A percentile compares a stretch with the other conserved stretches of the same genome.
Evolutionary conservation across 148 eudicot genomes (phyloP).

Genomic region (Rhododendron ovatum): DNA sequence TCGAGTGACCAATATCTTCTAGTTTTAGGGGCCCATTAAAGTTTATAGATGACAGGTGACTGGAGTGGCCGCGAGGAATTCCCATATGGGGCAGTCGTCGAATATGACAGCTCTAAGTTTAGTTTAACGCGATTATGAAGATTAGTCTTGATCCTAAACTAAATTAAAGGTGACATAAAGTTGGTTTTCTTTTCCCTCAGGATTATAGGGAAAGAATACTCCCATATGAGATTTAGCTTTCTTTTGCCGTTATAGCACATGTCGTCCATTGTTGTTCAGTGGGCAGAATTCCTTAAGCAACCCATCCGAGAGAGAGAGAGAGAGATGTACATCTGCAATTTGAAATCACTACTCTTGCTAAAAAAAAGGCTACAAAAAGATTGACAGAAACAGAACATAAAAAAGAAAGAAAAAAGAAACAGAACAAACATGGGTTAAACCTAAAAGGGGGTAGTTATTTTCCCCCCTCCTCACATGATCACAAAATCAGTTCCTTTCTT

Average conservation of each 20-base stretch:
- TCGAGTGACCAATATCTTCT: background rate
- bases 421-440: constrained; percentile 22
- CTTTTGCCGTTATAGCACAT: constrained; percentile 30
- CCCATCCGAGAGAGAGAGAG: background rate
- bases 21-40: background rate
- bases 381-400: background rate
- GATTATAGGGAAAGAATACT: background rate
- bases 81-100: background rate
- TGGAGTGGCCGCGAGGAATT: background rate
- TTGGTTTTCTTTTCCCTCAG: background rate
- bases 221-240: constrained; percentile 2
- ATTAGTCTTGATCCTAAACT: background rate
- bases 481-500: background rate
- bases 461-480: background rate
- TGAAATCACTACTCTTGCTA: constrained; percentile 26
- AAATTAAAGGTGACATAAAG: background rate
- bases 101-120: background rate
- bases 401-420: background rate
- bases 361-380: constrained; percentile 30
- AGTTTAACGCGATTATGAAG: background rate
- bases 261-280: constrained; percentile 29
- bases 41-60: background rate
- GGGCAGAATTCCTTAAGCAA: constrained; percentile 23
- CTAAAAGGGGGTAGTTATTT: constrained; percentile 6
- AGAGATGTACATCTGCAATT: constrained; percentile 34